Evolutionary conservation across 2,329 filamentous ascomycete species (phyloP).

Genomic region (Cercospora nicotianae): DNA sequence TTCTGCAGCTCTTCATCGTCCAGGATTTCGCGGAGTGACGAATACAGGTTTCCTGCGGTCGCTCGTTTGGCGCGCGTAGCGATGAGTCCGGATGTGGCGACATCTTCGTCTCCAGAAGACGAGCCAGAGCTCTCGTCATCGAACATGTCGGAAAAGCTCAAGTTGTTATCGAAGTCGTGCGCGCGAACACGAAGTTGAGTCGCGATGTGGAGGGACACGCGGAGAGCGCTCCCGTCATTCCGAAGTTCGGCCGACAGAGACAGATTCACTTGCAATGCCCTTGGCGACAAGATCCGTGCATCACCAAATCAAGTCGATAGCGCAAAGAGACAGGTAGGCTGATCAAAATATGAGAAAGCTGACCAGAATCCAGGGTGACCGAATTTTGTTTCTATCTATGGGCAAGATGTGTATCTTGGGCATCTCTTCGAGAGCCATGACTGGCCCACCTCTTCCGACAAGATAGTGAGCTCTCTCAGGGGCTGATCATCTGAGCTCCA

Average conservation of each 20-base stretch:
- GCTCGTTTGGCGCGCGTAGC: constrained; percentile 72
- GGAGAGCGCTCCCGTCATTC: neutral
- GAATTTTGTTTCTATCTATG: neutral
- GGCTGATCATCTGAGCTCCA: neutral
- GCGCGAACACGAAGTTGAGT: neutral
- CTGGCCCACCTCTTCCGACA: neutral
- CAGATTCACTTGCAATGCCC: neutral
- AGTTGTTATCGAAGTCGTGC: neutral
- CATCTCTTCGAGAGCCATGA: neutral
- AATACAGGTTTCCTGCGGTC: constrained; percentile 82
- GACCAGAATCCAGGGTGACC: neutral
- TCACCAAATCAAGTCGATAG: neutral
- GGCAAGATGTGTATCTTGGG: neutral
- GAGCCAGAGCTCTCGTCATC: constrained; percentile 27
- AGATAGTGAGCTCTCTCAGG: neutral
- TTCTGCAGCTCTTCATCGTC: constrained; percentile 46
- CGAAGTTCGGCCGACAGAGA: neutral
- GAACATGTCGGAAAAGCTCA: constrained; percentile 23
- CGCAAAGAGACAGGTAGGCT: neutral
- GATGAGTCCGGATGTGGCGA: constrained; percentile 56
- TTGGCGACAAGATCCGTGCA: neutral
- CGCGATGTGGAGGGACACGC: constrained; percentile 2
- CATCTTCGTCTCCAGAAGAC: constrained; percentile 31
- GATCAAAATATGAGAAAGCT: neutral
- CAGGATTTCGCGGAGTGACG: constrained; percentile 67